Percentiles rank a stretch among this genome's conserved stretches.
Conservation (phyloP, 768 basidiomycete genomes). For the Boletus vinaceobasis region DNA sequence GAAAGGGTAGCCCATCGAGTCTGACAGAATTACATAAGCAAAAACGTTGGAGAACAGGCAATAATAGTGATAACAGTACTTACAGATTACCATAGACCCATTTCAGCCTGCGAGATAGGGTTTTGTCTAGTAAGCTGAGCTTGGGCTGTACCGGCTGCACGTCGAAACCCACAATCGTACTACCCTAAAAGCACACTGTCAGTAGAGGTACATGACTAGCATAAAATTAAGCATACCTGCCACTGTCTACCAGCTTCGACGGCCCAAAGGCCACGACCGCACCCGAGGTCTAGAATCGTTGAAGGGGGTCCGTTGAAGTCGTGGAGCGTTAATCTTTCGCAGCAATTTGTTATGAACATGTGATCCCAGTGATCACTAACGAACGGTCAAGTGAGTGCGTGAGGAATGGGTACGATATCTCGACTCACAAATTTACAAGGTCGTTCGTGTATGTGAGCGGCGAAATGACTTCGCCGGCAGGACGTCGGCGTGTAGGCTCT, state of each 20-base stretch:
- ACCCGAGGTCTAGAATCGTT: conserved; percentile 64
- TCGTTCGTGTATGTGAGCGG: conserved; percentile 49
- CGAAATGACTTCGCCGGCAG: conserved; percentile 49
- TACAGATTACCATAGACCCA: conserved; percentile 74
- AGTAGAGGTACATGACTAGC: not conserved
- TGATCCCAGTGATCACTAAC: conserved; percentile 69
- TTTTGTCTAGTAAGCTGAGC: conserved; percentile 33
- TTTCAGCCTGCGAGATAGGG: conserved; percentile 47
- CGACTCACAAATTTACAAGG: conserved; percentile 53
- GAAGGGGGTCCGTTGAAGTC: conserved; percentile 49
- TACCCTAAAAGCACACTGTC: conserved; percentile 37
- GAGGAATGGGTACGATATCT: not conserved
- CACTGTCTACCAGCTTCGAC: conserved; percentile 66
- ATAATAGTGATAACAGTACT: conserved; percentile 40
- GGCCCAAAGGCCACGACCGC: conserved; percentile 69
- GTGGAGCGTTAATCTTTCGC: conserved; percentile 49
- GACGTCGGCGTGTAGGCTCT: conserved; percentile 40
- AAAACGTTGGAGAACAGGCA: not conserved
- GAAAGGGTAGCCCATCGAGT: conserved; percentile 63
- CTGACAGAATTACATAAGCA: conserved; percentile 34
- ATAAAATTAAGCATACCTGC: conserved; percentile 43
- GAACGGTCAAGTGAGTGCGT: conserved; percentile 1
- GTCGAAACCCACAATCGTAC: conserved; percentile 59
- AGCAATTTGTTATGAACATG: conserved; percentile 55
- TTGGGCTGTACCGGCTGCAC: conserved; percentile 52